phyloP scores from a whole-genome alignment of 345 rosid genomes.

The Rhodamnia argentea region DNA sequence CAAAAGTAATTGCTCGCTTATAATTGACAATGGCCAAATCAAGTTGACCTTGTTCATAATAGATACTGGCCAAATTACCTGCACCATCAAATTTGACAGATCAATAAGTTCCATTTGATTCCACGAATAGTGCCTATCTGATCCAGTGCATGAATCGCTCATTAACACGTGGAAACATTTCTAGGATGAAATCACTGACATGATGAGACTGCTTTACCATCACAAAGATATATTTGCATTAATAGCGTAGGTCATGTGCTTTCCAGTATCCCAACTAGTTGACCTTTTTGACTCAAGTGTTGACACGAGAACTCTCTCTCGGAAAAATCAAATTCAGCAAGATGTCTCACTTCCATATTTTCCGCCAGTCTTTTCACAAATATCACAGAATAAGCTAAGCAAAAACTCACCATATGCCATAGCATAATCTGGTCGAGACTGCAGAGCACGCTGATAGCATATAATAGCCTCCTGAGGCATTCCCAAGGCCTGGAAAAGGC shows the following conservation, averaged over 20 bases:
- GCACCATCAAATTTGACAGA: background rate
- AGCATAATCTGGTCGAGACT: conserved; percentile 71
- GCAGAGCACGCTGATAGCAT: conserved; percentile 89
- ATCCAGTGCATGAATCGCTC: background rate
- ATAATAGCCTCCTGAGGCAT: conserved; percentile 89
- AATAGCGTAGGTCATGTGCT: background rate
- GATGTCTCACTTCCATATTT: background rate
- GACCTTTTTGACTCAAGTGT: background rate
- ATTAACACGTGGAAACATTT: background rate
- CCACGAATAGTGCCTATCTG: background rate
- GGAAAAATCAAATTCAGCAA: background rate
- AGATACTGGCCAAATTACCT: conserved; percentile 86
- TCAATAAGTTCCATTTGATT: background rate
- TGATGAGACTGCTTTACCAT: background rate
- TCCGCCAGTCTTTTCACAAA: background rate
- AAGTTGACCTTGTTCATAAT: conserved; percentile 81
- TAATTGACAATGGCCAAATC: conserved; percentile 84
- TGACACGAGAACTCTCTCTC: background rate
- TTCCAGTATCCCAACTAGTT: background rate
- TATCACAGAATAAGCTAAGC: background rate
- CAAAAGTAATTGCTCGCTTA: conserved; percentile 76
- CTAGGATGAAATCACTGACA: background rate
- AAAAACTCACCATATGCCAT: conserved; percentile 69
- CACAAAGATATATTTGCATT: background rate
- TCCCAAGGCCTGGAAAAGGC: conserved; percentile 72